Evolutionary conservation across 1,139 yeast species (phyloP).

Genomic region (Hyphopichia khmerensis): DNA sequence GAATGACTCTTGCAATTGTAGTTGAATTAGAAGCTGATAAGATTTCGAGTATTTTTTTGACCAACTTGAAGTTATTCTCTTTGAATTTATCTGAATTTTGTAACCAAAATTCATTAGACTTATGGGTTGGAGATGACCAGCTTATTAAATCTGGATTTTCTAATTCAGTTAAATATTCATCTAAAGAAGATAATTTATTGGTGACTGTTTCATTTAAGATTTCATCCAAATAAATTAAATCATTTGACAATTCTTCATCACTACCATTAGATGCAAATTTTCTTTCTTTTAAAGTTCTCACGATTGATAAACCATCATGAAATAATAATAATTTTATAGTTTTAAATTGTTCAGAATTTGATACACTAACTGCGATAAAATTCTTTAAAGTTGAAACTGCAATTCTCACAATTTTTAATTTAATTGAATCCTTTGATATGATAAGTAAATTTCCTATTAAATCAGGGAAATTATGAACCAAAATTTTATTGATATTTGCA

Average conservation of each 20-base stretch:
- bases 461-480: conserved; percentile 61
- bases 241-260: conserved; percentile 85
- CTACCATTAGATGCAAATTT: conserved; percentile 72
- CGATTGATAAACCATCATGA: conserved; percentile 70
- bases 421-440: conserved; percentile 72
- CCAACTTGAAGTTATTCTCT: conserved; percentile 70
- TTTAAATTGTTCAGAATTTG: conserved; percentile 34
- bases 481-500: conserved; percentile 47
- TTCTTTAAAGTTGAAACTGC: conserved; percentile 73
- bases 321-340: conserved; percentile 71
- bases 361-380: conserved; percentile 39
- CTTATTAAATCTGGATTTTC: conserved; percentile 71
- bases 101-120: conserved; percentile 84
- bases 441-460: conserved; percentile 51
- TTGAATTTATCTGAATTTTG: conserved; percentile 77
- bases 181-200: conserved; percentile 79
- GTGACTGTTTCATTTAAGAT: conserved; percentile 70
- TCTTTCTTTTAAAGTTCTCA: conserved; percentile 72
- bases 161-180: conserved; percentile 85
- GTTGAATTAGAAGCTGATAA: conserved; percentile 24
- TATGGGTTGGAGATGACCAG: conserved; percentile 91
- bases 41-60: conserved; percentile 50
- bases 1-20: conserved; percentile 34
- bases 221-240: conserved; percentile 58
- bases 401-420: conserved; percentile 86